These are phyloP conservation scores for Astragalus glycyphyllos DNA, from an alignment of 306 rosid genomes.

Conservation along the genomic window DNA sequence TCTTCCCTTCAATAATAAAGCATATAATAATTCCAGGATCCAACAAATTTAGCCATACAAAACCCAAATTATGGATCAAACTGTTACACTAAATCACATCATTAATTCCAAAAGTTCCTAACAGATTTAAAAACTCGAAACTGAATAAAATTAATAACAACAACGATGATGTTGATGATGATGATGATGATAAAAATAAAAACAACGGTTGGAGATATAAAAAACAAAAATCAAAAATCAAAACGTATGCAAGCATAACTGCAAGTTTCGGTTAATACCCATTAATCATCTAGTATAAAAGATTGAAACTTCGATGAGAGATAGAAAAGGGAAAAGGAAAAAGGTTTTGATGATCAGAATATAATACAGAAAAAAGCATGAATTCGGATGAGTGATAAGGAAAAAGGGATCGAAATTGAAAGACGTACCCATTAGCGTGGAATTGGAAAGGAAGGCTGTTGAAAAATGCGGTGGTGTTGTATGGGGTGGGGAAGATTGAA, in stretches of 20 bases:
- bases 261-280: constrained; percentile 39
- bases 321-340: constrained; percentile 28
- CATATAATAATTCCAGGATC: constrained; percentile 43
- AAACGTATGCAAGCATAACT: constrained; percentile 51
- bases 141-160: neutral
- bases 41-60: constrained; percentile 32
- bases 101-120: constrained; percentile 42
- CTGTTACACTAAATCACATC: constrained; percentile 37
- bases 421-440: constrained; percentile 61
- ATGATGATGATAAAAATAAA: constrained; percentile 12
- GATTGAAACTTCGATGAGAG: constrained; percentile 33
- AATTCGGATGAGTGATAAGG: constrained; percentile 48
- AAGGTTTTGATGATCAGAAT: constrained; percentile 13
- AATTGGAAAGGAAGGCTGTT: constrained; percentile 33
- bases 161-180: neutral
- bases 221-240: constrained; percentile 23
- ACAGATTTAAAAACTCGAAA: constrained; percentile 34
- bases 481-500: neutral
- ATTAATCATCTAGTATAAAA: constrained; percentile 7
- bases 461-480: constrained; percentile 19
- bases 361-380: neutral
- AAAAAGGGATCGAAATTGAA: constrained; percentile 32
- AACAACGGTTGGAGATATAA: constrained; percentile 3
- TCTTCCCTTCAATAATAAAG: constrained; percentile 21
- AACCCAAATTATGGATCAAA: constrained; percentile 44